phyloP scores from a whole-genome alignment of 306 rosid genomes.

The Prunus mira region DNA sequence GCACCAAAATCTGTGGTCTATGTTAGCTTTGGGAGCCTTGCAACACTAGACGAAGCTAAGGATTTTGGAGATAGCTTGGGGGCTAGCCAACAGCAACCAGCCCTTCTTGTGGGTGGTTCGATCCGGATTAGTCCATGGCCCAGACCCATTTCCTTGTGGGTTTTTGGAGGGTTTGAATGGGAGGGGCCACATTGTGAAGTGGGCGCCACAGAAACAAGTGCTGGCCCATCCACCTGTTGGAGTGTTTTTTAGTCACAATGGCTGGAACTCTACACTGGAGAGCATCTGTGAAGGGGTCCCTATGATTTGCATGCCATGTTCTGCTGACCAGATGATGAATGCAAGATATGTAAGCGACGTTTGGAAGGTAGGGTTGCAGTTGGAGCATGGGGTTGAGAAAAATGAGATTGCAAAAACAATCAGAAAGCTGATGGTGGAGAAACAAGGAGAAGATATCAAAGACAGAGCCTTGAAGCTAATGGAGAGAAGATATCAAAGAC shows the following conservation, averaged over 20 bases:
- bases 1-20: slow-evolving; percentile 39
- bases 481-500: slow-evolving; percentile 38
- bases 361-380: slow-evolving; percentile 47
- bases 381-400: slow-evolving; percentile 34
- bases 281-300: slow-evolving; percentile 60
- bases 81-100: slow-evolving; percentile 44
- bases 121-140: slow-evolving; percentile 32
- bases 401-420: slow-evolving; percentile 34
- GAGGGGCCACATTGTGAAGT: slow-evolving; percentile 47
- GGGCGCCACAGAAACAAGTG: slow-evolving; percentile 65
- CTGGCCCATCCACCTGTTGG: slow-evolving; percentile 50
- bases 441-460: slow-evolving; percentile 40
- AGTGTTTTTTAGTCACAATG: slow-evolving; percentile 57
- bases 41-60: slow-evolving; percentile 19
- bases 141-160: slow-evolving; percentile 38
- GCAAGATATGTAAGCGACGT: slow-evolving; percentile 47
- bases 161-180: slow-evolving; percentile 33
- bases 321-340: slow-evolving; percentile 42
- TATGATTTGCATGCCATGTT: slow-evolving; percentile 52
- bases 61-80: slow-evolving; percentile 65
- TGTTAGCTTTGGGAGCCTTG: slow-evolving; percentile 59
- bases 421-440: slow-evolving; percentile 33
- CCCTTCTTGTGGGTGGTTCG: slow-evolving; percentile 63
- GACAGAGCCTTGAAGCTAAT: slow-evolving; percentile 28
- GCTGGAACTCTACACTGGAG: slow-evolving; percentile 70